phyloP scores from a whole-genome alignment of 768 basidiomycete species.

The Podaxis carcinomalis region DNA sequence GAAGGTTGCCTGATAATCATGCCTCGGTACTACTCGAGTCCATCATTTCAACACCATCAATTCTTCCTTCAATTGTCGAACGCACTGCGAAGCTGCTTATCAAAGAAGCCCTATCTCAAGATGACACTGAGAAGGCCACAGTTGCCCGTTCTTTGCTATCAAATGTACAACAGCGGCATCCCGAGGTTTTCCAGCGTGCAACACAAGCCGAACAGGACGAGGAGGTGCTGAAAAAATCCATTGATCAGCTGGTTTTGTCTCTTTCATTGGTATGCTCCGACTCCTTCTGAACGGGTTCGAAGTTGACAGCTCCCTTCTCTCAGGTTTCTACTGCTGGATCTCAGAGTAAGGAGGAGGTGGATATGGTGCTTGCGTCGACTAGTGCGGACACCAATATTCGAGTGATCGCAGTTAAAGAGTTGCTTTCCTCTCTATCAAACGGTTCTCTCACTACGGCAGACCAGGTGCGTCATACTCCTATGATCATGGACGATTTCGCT shows the following conservation, averaged over 20 bases:
- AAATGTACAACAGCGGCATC: conserved; percentile 63
- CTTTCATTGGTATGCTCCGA: conserved; percentile 46
- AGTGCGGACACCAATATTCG: conserved; percentile 61
- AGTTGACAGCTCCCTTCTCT: neutral
- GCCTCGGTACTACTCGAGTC: conserved; percentile 31
- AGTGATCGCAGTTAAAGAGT: conserved; percentile 49
- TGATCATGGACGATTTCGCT: neutral
- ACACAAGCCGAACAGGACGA: conserved; percentile 34
- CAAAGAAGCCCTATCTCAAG: conserved; percentile 20
- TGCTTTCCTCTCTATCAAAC: conserved; percentile 36
- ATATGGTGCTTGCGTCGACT: conserved; percentile 52
- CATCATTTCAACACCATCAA: conserved; percentile 29
- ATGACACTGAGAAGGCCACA: conserved; percentile 16
- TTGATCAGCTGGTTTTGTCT: conserved; percentile 56
- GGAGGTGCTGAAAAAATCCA: conserved; percentile 31
- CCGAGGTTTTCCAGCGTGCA: conserved; percentile 39
- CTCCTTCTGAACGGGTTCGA: neutral
- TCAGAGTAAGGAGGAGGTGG: conserved; percentile 20
- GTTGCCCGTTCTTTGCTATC: conserved; percentile 42
- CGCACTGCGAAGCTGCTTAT: conserved; percentile 26
- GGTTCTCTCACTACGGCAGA: conserved; percentile 31
- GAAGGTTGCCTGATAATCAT: conserved; percentile 29
- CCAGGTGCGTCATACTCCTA: conserved; percentile 29
- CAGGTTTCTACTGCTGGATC: conserved; percentile 3
- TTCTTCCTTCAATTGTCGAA: conserved; percentile 29